phyloP scores from a whole-genome alignment of 768 basidiomycete genomes.

The Panaeolus cyanescens region DNA sequence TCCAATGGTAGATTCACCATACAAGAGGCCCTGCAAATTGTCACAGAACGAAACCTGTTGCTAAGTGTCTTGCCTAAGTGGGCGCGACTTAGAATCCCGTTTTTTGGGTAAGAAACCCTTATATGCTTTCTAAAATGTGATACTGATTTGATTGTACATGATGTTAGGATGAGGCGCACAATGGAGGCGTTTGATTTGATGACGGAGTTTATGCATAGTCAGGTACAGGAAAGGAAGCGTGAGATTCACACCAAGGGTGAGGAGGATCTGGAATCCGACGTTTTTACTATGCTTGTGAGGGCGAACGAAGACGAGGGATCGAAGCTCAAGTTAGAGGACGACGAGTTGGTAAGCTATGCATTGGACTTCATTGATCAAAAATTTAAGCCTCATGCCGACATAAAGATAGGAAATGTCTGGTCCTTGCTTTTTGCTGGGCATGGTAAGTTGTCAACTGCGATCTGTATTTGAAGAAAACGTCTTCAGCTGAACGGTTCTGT shows the following conservation, averaged over 20 bases:
- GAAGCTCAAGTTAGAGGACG: constrained; percentile 40
- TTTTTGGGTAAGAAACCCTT: neutral
- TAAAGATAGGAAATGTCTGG: constrained; percentile 55
- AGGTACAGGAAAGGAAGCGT: neutral
- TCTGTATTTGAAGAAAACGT: neutral
- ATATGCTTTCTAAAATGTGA: neutral
- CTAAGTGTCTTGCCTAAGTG: neutral
- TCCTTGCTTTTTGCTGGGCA: constrained; percentile 60
- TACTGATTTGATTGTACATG: neutral
- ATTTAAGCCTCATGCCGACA: neutral
- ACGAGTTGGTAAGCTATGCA: constrained; percentile 35
- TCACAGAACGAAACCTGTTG: constrained; percentile 14
- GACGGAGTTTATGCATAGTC: constrained; percentile 1
- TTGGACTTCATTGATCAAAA: neutral
- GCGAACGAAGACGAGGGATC: constrained; percentile 45
- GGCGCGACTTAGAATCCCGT: neutral
- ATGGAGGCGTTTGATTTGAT: constrained; percentile 3
- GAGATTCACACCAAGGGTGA: neutral
- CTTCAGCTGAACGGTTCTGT: neutral
- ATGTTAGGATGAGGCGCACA: neutral
- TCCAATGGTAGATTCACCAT: constrained; percentile 37
- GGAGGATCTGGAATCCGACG: constrained; percentile 2
- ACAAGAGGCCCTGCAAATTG: constrained; percentile 21
- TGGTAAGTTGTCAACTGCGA: constrained; percentile 30
- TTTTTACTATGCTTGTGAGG: constrained; percentile 44